These are phyloP conservation scores for Trichaptum fuscoviolaceum DNA, from an alignment of 768 basidiomycete species.

Conservation along the genomic window DNA sequence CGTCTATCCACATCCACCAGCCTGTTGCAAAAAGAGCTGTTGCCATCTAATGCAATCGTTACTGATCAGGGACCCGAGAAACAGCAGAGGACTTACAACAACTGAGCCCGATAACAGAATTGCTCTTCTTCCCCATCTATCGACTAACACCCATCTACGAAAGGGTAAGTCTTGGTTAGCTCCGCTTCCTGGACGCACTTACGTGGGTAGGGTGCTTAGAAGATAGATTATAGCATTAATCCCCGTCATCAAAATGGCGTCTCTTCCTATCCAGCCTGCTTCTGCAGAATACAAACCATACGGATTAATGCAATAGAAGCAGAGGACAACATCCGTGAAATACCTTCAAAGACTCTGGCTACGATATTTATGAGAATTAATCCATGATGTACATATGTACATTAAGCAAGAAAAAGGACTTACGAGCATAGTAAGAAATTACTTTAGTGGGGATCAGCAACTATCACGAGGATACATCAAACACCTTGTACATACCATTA, in stretches of 20 bases:
- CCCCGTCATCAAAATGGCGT: constrained; percentile 94
- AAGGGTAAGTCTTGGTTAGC: constrained; percentile 9
- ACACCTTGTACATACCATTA: constrained; percentile 51
- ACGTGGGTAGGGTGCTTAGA: constrained; percentile 80
- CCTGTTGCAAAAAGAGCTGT: constrained; percentile 74
- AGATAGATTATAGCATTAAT: constrained; percentile 84
- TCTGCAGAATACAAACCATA: constrained; percentile 38
- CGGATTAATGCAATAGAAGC: not conserved
- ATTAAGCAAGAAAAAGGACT: constrained; percentile 23
- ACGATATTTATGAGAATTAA: constrained; percentile 9
- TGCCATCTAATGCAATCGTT: constrained; percentile 57
- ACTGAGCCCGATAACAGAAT: constrained; percentile 86
- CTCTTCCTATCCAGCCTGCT: constrained; percentile 92
- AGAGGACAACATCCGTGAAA: constrained; percentile 9
- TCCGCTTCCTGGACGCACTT: constrained; percentile 21
- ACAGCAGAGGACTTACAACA: constrained; percentile 41
- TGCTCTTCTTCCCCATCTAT: constrained; percentile 82
- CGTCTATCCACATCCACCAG: constrained; percentile 91
- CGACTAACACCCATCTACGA: constrained; percentile 87
- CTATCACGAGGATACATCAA: constrained; percentile 5
- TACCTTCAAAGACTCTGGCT: constrained; percentile 92
- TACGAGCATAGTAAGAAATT: constrained; percentile 92
- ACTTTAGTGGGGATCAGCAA: constrained; percentile 39
- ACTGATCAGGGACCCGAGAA: not conserved
- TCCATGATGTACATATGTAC: constrained; percentile 8